These are phyloP conservation scores for Xylaria castorea DNA, from an alignment of 495 filamentous ascomycete species.

Conservation along the genomic window DNA sequence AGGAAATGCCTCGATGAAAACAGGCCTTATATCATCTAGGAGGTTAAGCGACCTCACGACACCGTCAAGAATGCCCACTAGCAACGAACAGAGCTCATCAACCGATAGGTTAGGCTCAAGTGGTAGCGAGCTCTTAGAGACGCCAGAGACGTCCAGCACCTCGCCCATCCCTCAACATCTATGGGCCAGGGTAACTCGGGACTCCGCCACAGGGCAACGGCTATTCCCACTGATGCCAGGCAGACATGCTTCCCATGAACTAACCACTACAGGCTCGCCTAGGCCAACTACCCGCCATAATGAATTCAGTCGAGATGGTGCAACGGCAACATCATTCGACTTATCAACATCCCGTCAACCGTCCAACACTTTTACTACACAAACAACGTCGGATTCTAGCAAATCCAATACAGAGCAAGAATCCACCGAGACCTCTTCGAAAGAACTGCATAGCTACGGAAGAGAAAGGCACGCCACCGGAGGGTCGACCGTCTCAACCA, in stretches of 20 bases:
- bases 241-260: slow-evolving; percentile 1
- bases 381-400: slow-evolving; percentile 11
- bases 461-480: slow-evolving; percentile 29
- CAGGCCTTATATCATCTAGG: not conserved
- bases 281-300: not conserved
- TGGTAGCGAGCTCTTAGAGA: slow-evolving; percentile 2
- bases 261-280: slow-evolving; percentile 9
- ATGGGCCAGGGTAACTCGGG: slow-evolving; percentile 29
- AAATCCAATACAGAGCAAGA: slow-evolving; percentile 8
- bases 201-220: slow-evolving; percentile 33
- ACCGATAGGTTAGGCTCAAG: slow-evolving; percentile 7
- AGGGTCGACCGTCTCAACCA: slow-evolving; percentile 19
- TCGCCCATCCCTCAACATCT: slow-evolving; percentile 28
- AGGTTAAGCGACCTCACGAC: slow-evolving; percentile 11
- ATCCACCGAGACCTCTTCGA: slow-evolving; percentile 8
- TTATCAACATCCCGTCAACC: slow-evolving; percentile 1
- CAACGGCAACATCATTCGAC: slow-evolving; percentile 13
- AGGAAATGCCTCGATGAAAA: not conserved
- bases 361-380: slow-evolving; percentile 15
- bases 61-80: slow-evolving; percentile 2
- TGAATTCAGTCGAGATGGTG: not conserved
- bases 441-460: not conserved
- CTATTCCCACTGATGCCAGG: slow-evolving; percentile 36
- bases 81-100: slow-evolving; percentile 15
- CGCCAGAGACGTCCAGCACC: not conserved